These are phyloP conservation scores for Fusarium napiforme DNA, from an alignment of 2,329 filamentous ascomycete species.

Conservation along the genomic window DNA sequence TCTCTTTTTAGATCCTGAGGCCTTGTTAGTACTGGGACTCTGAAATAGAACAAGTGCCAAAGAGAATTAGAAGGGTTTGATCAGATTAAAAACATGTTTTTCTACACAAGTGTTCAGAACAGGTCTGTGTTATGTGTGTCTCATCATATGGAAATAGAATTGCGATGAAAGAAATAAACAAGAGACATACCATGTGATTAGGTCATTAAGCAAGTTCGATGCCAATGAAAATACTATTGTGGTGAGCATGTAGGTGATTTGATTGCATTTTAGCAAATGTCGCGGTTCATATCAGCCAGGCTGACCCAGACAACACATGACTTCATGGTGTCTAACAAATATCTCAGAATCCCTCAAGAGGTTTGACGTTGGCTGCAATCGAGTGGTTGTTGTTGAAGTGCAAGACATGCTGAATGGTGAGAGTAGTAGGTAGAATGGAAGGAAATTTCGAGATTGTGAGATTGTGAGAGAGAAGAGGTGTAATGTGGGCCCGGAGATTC, in stretches of 20 bases:
- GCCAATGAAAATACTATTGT: background rate
- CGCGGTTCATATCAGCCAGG: background rate
- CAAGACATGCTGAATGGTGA: background rate
- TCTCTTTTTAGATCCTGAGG: constrained; percentile 4
- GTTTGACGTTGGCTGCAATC: background rate
- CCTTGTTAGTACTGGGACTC: constrained; percentile 25
- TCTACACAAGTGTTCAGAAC: constrained; percentile 50
- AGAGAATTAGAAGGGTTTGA: constrained; percentile 22
- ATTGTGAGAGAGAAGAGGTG: background rate
- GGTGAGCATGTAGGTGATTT: background rate
- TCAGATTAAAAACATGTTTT: constrained; percentile 43
- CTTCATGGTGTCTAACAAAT: background rate
- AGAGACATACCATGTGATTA: constrained; percentile 17
- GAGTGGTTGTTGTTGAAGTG: background rate
- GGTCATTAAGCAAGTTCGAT: background rate
- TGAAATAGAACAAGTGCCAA: constrained; percentile 13
- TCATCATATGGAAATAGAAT: constrained; percentile 45
- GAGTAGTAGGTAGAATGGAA: background rate
- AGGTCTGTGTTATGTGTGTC: constrained; percentile 50
- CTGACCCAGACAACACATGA: background rate
- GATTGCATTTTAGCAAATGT: background rate
- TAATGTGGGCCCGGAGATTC: constrained; percentile 21
- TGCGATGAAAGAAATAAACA: background rate
- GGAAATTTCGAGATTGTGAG: background rate
- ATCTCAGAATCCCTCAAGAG: too few relatives aligned